Evolutionary conservation across 352 stramenopile genomes (phyloP), one percentile per base, ranked within the genome.

Genomic region (Lagenidium sp.): DNA sequence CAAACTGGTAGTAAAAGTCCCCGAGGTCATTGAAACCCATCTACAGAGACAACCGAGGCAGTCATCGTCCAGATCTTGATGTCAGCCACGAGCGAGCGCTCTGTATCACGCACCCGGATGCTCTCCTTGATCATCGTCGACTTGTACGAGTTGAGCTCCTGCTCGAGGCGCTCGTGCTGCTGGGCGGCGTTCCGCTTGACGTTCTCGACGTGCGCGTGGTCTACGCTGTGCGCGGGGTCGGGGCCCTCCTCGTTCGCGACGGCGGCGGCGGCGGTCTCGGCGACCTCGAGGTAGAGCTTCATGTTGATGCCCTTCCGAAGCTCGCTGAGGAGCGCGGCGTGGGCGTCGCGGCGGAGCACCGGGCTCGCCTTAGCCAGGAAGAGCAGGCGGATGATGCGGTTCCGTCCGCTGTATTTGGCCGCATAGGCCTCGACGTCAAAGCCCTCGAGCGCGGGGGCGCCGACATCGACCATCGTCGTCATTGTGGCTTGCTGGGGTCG

Each of bases 61-160:
- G 3, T 36, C 42, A 3, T 28, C 35, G 23, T 43, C 21, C 57
- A 84, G 66, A 18, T 38, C 24, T 13, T 26, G 20, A 31, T 35
- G 45, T 7, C 18, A 4, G 11, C 20, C 15, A 25, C 40, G 8
- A 32, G n/a, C 11, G 15, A 28, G 38, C 6, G 29, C n/a, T 22
- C 36, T 40, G n/a, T n/a, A 8, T 22, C 34, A 24, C 56, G 24
- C 63, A 93, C 79, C 44, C 82, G 68, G 48, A 95, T 95, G 64
- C 79, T 93, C 49, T 95, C 82, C 54, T 95, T 95, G 70, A 95
- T 93, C 71, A 93, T 85, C 13, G 73, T 93, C 25, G 78, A 92
- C 59, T 95, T 95, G 67, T 93, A 95, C 61, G 81, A 93, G 47
- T 93, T 90, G 15, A 95, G 69, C 49, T 95, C 82, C 42, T 91